A percentile compares a stretch with the other conserved stretches of the same genome.
Evolutionary conservation across 1,139 yeast species (phyloP).

Genomic region (Candida tetrigidarum): DNA sequence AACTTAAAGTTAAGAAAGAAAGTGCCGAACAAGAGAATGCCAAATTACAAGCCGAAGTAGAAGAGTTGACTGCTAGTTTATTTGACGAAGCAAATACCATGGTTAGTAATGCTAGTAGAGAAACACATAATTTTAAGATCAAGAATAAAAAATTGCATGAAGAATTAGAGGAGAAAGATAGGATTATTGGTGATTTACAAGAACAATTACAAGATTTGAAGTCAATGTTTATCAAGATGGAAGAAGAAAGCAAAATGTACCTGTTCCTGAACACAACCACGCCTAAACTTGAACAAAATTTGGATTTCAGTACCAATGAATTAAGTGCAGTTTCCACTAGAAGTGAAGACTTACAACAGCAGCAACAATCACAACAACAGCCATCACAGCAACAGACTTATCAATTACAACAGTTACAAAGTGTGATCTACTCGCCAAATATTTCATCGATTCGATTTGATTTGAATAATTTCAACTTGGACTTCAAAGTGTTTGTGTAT

Average conservation of each 20-base stretch:
- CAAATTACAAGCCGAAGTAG: slow-evolving; percentile 69
- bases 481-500: slow-evolving; percentile 44
- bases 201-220: slow-evolving; percentile 75
- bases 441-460: slow-evolving; percentile 65
- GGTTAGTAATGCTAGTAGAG: slow-evolving; percentile 74
- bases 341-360: slow-evolving; percentile 1
- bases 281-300: slow-evolving; percentile 16
- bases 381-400: slow-evolving; percentile 15
- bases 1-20: slow-evolving; percentile 32
- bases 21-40: slow-evolving; percentile 62
- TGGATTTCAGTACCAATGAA: slow-evolving; percentile 7
- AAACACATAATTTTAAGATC: slow-evolving; percentile 54
- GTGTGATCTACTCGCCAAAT: slow-evolving; percentile 53
- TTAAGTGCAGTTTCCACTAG: neutral
- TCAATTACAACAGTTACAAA: slow-evolving; percentile 24
- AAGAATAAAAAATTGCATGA: slow-evolving; percentile 62
- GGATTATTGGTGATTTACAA: slow-evolving; percentile 65
- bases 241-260: slow-evolving; percentile 29
- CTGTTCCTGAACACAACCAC: slow-evolving; percentile 13
- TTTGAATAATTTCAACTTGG: slow-evolving; percentile 44
- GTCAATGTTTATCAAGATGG: slow-evolving; percentile 45
- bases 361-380: too few species aligned
- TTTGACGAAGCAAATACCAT: slow-evolving; percentile 82
- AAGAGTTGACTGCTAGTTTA: slow-evolving; percentile 73
- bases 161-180: slow-evolving; percentile 74